Evolutionary conservation across 371 early-diverging fungal genomes (phyloP).

Genomic region (Rhizomucor miehei): DNA sequence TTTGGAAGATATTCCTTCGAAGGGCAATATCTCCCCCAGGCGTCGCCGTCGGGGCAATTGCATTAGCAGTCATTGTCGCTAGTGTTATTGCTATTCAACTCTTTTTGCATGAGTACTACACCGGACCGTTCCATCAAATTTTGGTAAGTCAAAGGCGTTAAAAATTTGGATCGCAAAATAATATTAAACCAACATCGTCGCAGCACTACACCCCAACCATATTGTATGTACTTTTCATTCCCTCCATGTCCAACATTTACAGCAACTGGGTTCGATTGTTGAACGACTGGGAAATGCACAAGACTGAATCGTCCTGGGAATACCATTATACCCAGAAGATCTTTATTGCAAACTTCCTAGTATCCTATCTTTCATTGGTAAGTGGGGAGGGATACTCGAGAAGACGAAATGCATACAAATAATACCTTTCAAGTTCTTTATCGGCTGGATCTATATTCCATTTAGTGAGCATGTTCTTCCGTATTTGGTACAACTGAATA

Average conservation of each 20-base stretch:
- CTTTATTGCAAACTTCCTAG: constrained; percentile 80
- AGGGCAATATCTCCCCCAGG: constrained; percentile 60
- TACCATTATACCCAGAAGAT: constrained; percentile 76
- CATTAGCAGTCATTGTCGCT: constrained; percentile 62
- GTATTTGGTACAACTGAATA: constrained; percentile 34
- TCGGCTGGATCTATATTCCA: constrained; percentile 88
- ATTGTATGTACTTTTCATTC: constrained; percentile 74
- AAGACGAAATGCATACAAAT: no score
- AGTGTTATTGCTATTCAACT: constrained; percentile 75
- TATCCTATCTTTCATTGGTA: constrained; percentile 75
- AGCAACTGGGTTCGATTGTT: constrained; percentile 57
- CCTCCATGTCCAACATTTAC: constrained; percentile 69
- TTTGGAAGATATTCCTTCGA: constrained; percentile 68
- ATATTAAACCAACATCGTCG: no score
- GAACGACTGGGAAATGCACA: constrained; percentile 83
- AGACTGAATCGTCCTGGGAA: constrained; percentile 70
- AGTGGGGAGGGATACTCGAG: background rate
- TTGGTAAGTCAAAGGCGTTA: constrained; percentile 32
- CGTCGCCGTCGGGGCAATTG: constrained; percentile 57
- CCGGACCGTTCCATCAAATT: constrained; percentile 63
- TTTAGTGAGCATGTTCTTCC: constrained; percentile 54
- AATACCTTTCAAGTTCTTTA: constrained; percentile 54
- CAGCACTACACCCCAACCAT: constrained; percentile 73
- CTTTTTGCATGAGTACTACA: constrained; percentile 78
- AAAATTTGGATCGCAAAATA: background rate